Evolutionary conservation across 331 rosid species (phyloP).

Genomic region (Cydonia oblonga): DNA sequence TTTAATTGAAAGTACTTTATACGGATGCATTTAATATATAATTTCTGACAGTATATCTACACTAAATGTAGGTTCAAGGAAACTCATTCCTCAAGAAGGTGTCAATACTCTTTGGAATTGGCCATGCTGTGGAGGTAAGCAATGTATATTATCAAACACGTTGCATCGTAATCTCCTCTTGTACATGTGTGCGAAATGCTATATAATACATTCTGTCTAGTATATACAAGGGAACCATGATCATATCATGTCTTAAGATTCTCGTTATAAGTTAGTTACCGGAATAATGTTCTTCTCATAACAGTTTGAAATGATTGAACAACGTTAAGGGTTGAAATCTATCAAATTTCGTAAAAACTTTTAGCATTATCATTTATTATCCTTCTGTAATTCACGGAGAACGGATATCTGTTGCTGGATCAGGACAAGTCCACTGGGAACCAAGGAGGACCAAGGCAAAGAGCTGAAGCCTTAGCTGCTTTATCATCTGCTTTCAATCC

Average conservation of each 20-base stretch:
- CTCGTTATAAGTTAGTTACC: neutral
- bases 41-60: constrained; percentile 5
- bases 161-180: neutral
- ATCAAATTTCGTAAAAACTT: neutral
- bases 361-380: neutral
- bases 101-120: constrained; percentile 63
- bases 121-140: constrained; percentile 68
- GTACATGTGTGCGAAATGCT: neutral
- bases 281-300: neutral
- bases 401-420: constrained; percentile 10
- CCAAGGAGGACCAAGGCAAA: constrained; percentile 88
- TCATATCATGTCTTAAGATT: neutral
- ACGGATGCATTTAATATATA: neutral
- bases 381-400: neutral
- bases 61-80: constrained; percentile 68
- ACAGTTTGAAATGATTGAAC: neutral
- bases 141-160: neutral
- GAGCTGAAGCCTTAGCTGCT: constrained; percentile 92
- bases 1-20: neutral
- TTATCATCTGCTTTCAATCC: constrained; percentile 77
- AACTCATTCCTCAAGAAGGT: constrained; percentile 92
- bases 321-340: neutral
- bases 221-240: neutral
- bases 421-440: constrained; percentile 82
- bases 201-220: neutral